These are phyloP conservation scores for Ammopiptanthus mongolicus DNA, from an alignment of 306 rosid species.

Conservation along the genomic window DNA sequence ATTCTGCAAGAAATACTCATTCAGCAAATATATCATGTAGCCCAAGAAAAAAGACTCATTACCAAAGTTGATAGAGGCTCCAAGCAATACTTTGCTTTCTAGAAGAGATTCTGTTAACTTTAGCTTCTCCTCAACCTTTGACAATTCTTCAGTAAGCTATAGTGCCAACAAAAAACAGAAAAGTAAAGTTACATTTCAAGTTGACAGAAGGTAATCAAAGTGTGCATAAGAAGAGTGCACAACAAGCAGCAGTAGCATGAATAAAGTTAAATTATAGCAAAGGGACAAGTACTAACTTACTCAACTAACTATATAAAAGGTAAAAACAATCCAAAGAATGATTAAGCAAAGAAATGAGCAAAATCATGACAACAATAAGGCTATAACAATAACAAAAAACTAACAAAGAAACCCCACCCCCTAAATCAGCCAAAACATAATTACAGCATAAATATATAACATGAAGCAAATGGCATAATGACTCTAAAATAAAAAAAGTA, in stretches of 20 bases:
- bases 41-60: constrained; percentile 4
- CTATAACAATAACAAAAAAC: neutral
- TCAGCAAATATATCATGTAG: constrained; percentile 16
- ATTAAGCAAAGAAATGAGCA: neutral
- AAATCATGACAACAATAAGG: constrained; percentile 8
- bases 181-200: constrained; percentile 26
- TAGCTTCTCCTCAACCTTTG: constrained; percentile 85
- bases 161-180: constrained; percentile 16
- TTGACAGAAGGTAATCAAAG: neutral
- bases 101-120: constrained; percentile 92
- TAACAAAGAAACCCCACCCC: neutral
- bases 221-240: neutral
- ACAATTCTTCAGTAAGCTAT: constrained; percentile 89
- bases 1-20: constrained; percentile 59
- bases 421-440: neutral
- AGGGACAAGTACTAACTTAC: constrained; percentile 13
- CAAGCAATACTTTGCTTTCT: constrained; percentile 76
- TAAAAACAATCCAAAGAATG: constrained; percentile 1
- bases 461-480: neutral
- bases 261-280: neutral
- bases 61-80: constrained; percentile 20
- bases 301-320: neutral
- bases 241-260: constrained; percentile 13
- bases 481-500: neutral
- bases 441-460: neutral